phyloP scores from a whole-genome alignment of 768 basidiomycete species.

The Agaricus subrufescens region DNA sequence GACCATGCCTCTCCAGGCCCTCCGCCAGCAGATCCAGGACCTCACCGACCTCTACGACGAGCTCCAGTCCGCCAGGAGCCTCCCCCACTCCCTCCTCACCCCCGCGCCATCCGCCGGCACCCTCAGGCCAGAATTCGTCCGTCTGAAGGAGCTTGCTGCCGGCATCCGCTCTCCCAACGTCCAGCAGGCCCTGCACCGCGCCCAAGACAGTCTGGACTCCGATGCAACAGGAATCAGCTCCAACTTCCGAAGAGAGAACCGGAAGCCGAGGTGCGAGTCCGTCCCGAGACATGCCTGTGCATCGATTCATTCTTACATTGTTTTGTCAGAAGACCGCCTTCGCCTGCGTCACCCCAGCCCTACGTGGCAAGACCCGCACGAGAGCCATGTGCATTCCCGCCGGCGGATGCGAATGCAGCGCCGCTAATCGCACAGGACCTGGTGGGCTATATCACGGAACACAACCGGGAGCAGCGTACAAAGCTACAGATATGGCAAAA shows the following conservation, averaged over 20 bases:
- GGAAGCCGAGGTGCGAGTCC: slow-evolving; percentile 52
- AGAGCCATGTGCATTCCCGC: slow-evolving; percentile 28
- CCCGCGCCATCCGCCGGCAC: slow-evolving; percentile 23
- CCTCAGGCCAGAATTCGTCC: slow-evolving; percentile 36
- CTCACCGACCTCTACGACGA: slow-evolving; percentile 37
- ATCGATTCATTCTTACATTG: neutral
- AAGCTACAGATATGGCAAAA: slow-evolving; percentile 55
- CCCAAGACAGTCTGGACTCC: slow-evolving; percentile 47
- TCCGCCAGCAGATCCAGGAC: no score
- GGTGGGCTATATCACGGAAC: slow-evolving; percentile 50
- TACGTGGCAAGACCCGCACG: slow-evolving; percentile 37
- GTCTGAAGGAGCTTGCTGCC: slow-evolving; percentile 44
- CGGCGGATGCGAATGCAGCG: slow-evolving; percentile 28
- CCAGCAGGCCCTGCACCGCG: slow-evolving; percentile 54
- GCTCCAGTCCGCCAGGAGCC: slow-evolving; percentile 39
- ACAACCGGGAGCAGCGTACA: slow-evolving; percentile 41
- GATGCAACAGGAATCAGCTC: slow-evolving; percentile 48
- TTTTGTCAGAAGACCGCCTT: slow-evolving; percentile 37
- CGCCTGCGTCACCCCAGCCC: slow-evolving; percentile 59
- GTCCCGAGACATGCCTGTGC: slow-evolving; percentile 10
- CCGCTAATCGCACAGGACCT: slow-evolving; percentile 43
- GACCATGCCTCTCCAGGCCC: neutral
- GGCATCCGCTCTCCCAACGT: slow-evolving; percentile 43
- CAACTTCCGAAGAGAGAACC: slow-evolving; percentile 40
- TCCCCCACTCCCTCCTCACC: slow-evolving; percentile 41